Conservation (phyloP, 306 rosid genomes). For the Delonix regia region DNA sequence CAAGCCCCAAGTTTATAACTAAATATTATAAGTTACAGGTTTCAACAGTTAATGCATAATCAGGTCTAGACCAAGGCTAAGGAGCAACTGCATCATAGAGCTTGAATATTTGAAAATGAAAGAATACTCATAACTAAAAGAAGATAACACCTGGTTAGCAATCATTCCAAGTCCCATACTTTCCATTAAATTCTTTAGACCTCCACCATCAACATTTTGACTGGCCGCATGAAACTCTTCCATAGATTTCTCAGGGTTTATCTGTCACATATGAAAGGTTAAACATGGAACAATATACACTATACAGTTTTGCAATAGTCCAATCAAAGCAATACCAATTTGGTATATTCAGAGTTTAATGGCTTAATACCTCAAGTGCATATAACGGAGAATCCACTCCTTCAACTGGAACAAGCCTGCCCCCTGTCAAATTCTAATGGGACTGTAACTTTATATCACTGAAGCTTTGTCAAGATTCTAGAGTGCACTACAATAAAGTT, state of each 20-base stretch:
- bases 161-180: slow-evolving; percentile 90
- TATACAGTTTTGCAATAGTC: neutral
- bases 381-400: slow-evolving; percentile 78
- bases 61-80: neutral
- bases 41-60: slow-evolving; percentile 12
- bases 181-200: slow-evolving; percentile 75
- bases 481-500: slow-evolving; percentile 23
- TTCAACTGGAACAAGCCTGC: slow-evolving; percentile 76
- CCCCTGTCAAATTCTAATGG: slow-evolving; percentile 80
- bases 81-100: neutral
- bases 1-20: slow-evolving; percentile 16
- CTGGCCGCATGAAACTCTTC: slow-evolving; percentile 60
- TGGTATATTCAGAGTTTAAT: neutral
- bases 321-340: slow-evolving; percentile 9
- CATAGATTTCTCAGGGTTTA: slow-evolving; percentile 82
- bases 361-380: slow-evolving; percentile 74
- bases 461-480: slow-evolving; percentile 25
- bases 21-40: slow-evolving; percentile 6
- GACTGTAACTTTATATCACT: slow-evolving; percentile 2
- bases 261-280: slow-evolving; percentile 51
- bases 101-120: slow-evolving; percentile 1
- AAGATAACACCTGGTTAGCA: slow-evolving; percentile 63
- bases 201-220: slow-evolving; percentile 61
- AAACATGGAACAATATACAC: neutral
- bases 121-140: slow-evolving; percentile 12